Evolutionary conservation across 352 stramenopile species (phyloP).

Genomic region (Globisporangium paddicum): DNA sequence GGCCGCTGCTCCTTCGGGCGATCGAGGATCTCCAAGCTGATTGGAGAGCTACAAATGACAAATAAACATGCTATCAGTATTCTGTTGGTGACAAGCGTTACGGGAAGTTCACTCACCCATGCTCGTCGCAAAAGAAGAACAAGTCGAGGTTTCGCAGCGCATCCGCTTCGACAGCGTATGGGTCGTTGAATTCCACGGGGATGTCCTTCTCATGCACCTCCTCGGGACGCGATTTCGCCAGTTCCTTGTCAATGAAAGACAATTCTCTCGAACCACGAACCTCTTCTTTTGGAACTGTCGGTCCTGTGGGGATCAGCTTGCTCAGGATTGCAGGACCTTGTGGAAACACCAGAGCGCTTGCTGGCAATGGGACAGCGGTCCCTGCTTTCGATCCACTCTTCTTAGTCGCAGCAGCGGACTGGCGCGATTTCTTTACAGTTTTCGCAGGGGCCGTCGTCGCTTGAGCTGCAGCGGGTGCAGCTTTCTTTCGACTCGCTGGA

Average conservation of each 20-base stretch:
- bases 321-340: constrained; percentile 29
- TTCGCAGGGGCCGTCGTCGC: constrained; percentile 16
- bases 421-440: constrained; percentile 11
- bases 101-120: constrained; percentile 44
- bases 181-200: constrained; percentile 59
- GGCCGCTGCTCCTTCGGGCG: constrained; percentile 65
- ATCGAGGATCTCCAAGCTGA: constrained; percentile 79
- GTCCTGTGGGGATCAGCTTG: constrained; percentile 57
- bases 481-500: constrained; percentile 9
- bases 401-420: not conserved
- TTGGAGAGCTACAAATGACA: constrained; percentile 39
- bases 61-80: not conserved
- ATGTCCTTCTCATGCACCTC: constrained; percentile 66
- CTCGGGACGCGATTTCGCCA: constrained; percentile 23
- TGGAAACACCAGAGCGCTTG: not conserved
- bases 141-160: constrained; percentile 72
- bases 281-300: constrained; percentile 51
- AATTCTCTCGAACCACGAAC: constrained; percentile 58
- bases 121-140: constrained; percentile 86
- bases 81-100: not conserved
- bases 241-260: constrained; percentile 29
- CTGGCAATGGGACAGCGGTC: not conserved
- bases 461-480: constrained; percentile 4
- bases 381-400: not conserved
- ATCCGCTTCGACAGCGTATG: constrained; percentile 55